Conservation (phyloP, 2,329 filamentous ascomycete genomes). For the Neoscytalidium dimidiatum region DNA sequence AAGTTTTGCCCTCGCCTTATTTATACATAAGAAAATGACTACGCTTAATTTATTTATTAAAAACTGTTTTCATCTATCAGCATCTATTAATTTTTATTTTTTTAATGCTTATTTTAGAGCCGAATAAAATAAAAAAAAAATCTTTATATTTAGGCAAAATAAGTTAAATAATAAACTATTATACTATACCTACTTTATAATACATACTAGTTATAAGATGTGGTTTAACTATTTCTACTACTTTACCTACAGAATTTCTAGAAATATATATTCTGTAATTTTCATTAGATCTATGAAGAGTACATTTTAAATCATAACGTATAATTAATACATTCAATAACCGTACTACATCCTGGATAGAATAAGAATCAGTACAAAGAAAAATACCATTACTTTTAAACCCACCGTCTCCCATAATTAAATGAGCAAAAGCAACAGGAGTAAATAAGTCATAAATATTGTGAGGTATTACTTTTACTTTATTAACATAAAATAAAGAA, state of each 20-base stretch:
- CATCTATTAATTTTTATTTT: background rate
- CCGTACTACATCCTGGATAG: background rate
- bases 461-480: background rate
- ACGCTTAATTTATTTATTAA: background rate
- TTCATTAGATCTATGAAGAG: background rate
- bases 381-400: background rate
- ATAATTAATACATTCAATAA: background rate
- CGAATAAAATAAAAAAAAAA: background rate
- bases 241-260: background rate
- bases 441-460: background rate
- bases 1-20: background rate
- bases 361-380: background rate
- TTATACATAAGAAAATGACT: background rate
- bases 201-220: background rate
- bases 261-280: background rate
- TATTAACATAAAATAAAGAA: background rate
- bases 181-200: conserved; percentile 6
- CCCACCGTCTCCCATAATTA: background rate
- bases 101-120: background rate
- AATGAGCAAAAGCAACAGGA: background rate
- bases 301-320: background rate
- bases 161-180: background rate
- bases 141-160: background rate
- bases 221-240: background rate
- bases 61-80: background rate